These are phyloP conservation scores for Silene uniflora DNA, from an alignment of 148 eudicot species.

Conservation along the genomic window DNA sequence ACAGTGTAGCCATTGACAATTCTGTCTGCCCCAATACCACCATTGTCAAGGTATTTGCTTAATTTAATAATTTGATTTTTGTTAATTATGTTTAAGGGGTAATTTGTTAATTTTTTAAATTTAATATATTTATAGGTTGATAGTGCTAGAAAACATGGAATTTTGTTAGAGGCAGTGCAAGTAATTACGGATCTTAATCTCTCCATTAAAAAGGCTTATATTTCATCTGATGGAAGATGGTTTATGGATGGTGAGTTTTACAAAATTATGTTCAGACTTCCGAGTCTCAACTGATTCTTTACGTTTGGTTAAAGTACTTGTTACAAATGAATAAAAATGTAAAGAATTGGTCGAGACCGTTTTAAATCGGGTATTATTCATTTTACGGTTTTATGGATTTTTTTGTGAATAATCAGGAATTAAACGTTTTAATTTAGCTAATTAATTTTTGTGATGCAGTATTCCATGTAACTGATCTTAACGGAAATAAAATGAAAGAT, in stretches of 20 bases:
- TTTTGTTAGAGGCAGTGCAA: slow-evolving; percentile 88
- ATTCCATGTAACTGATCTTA: slow-evolving; percentile 88
- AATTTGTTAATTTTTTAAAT: background rate
- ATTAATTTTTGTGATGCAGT: slow-evolving; percentile 42
- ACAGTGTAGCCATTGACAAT: slow-evolving; percentile 88
- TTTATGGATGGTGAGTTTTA: slow-evolving; percentile 82
- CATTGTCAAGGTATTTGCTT: slow-evolving; percentile 56
- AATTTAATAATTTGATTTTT: no score
- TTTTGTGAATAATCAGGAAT: background rate
- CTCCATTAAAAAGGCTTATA: slow-evolving; percentile 72
- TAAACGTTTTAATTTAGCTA: background rate
- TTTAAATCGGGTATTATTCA: no score
- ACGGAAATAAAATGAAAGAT: slow-evolving; percentile 74
- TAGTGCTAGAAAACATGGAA: slow-evolving; percentile 87
- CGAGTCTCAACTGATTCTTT: background rate
- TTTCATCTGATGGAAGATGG: slow-evolving; percentile 94
- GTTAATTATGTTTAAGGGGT: background rate
- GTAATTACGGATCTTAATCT: slow-evolving; percentile 83
- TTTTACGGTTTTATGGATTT: background rate
- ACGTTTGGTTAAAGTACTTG: background rate
- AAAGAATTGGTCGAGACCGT: no score
- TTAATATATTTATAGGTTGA: slow-evolving; percentile 48
- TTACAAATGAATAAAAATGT: no score
- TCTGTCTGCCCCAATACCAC: slow-evolving; percentile 65
- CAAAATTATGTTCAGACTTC: no score